Base-by-base conservation (phyloP, 2,329 filamentous ascomycete genomes). In the Neoarthrinium moseri region DNA sequence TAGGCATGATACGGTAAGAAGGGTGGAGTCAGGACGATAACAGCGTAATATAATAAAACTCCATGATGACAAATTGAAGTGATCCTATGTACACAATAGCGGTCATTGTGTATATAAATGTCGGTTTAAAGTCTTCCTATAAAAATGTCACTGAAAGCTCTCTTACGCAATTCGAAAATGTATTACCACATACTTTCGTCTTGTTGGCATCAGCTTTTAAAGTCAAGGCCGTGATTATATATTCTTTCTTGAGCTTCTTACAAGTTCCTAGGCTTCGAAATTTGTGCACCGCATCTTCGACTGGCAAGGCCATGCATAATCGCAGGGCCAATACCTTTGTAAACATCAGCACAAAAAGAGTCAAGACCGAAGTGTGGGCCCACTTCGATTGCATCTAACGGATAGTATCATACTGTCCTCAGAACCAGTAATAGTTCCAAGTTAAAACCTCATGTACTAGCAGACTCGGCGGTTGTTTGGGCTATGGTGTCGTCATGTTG, bases 131-230 rank as follows among this genome's bases (percentile, higher is more conserved):
- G 70, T 47, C 72, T 72, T 30, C 66, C 65, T n/a, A n/a, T n/a
- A n/a, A n/a, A n/a, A n/a, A n/a, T n/a, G n/a, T n/a, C n/a, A n/a
- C n/a, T n/a, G n/a, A n/a, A n/a, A n/a, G n/a, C n/a, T n/a, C n/a
- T n/a, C n/a, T n/a, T n/a, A n/a, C n/a, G n/a, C n/a, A n/a, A n/a
- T n/a, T n/a, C n/a, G n/a, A n/a, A n/a, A n/a, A n/a, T n/a, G n/a
- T n/a, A n/a, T n/a, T n/a, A n/a, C n/a, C n/a, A n/a, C n/a, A n/a
- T n/a, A n/a, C n/a, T n/a, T n/a, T 74, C 34, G 78, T 72, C 17
- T 75, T 73, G 54, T 75, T 74, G 58, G 87, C 76, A 62, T 86
- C 82, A 26, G 83, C 83, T 60, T 84, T 80, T 4, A 86, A 76
- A 15, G 72, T 61, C 24, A 80, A 61, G 36, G 79, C 78, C 48